These are phyloP conservation scores for Ceratocystis colombiana DNA, from an alignment of 2,329 filamentous ascomycete species.

Conservation along the genomic window DNA sequence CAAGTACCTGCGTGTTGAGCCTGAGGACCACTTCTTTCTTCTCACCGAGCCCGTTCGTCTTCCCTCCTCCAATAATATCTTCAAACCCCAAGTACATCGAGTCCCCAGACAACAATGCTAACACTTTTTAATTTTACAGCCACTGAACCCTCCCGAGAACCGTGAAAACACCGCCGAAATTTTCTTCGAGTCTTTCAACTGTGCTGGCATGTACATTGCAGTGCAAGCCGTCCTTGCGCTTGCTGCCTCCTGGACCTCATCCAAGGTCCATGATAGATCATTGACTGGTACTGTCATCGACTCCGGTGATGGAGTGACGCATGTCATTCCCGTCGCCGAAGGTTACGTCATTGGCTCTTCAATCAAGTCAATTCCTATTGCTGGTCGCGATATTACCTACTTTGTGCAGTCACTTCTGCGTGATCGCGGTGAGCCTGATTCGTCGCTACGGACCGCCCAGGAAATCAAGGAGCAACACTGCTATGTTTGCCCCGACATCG, in stretches of 20 bases:
- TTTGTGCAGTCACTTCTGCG: conserved; percentile 94
- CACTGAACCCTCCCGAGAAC: conserved; percentile 95
- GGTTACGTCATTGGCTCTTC: conserved; percentile 98
- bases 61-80: conserved; percentile 30
- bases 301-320: conserved; percentile 95
- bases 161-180: conserved; percentile 98
- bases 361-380: conserved; percentile 98
- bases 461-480: conserved; percentile 98
- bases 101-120: not conserved
- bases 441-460: conserved; percentile 92
- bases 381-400: conserved; percentile 95
- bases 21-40: conserved; percentile 97
- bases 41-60: conserved; percentile 80
- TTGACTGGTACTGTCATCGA: conserved; percentile 97
- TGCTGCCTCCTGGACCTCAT: conserved; percentile 96
- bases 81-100: conserved; percentile 18
- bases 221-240: conserved; percentile 95
- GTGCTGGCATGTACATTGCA: conserved; percentile 95
- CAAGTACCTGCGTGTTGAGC: conserved; percentile 96
- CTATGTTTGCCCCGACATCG: conserved; percentile 96
- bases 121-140: conserved; percentile 42
- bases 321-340: conserved; percentile 97
- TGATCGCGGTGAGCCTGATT: conserved; percentile 93
- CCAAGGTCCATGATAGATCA: conserved; percentile 92
- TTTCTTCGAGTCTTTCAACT: conserved; percentile 99